phyloP scores from a whole-genome alignment of 2,329 filamentous ascomycete species.

The Paraphoma sp. region DNA sequence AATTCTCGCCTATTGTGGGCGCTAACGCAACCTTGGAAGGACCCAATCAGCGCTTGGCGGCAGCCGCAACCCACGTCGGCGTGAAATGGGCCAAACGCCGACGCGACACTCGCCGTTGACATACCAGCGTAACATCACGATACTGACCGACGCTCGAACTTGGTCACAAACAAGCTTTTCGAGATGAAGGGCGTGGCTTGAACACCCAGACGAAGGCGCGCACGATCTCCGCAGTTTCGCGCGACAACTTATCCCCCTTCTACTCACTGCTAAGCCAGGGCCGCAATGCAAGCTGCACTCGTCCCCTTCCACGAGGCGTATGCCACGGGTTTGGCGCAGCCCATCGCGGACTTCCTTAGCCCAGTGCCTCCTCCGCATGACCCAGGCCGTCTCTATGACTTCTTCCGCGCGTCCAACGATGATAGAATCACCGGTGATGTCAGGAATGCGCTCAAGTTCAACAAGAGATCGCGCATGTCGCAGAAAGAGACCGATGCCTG shows the following conservation, averaged over 20 bases:
- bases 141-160: not conserved
- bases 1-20: conserved; percentile 26
- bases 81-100: conserved; percentile 36
- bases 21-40: conserved; percentile 17
- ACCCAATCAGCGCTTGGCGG: conserved; percentile 18
- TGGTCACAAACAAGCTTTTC: not conserved
- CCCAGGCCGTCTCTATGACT: conserved; percentile 69
- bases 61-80: conserved; percentile 13
- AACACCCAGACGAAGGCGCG: conserved; percentile 6
- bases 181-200: conserved; percentile 7
- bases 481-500: conserved; percentile 78
- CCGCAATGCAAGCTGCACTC: conserved; percentile 74
- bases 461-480: conserved; percentile 62
- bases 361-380: conserved; percentile 70
- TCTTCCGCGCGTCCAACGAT: conserved; percentile 74
- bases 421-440: conserved; percentile 73
- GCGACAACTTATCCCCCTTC: conserved; percentile 3
- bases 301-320: conserved; percentile 75
- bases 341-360: conserved; percentile 75
- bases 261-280: conserved; percentile 9
- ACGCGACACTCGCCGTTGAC: conserved; percentile 1
- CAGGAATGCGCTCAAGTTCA: conserved; percentile 72
- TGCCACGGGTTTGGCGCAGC: conserved; percentile 69
- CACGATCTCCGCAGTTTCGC: conserved; percentile 1
- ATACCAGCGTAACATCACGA: not conserved